Conservation (phyloP, 2,329 filamentous ascomycete genomes). For the Escovopsis sp. region DNA sequence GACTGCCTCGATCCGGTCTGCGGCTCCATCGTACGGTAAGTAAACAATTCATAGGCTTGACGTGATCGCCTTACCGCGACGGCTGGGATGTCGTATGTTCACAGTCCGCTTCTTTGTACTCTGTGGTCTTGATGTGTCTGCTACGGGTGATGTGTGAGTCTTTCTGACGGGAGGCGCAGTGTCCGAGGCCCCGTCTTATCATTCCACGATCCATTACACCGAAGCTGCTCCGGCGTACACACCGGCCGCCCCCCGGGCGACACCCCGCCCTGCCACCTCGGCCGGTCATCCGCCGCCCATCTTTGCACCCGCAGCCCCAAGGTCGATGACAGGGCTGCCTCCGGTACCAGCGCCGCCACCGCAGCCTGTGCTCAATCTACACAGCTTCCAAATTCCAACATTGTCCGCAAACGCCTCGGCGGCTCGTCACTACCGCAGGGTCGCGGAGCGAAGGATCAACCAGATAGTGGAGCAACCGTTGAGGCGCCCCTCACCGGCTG, state of each 20-base stretch:
- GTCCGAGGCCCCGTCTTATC: slow-evolving; percentile 51
- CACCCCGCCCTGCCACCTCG: slow-evolving; percentile 2
- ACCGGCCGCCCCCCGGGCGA: slow-evolving; percentile 15
- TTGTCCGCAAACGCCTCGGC: slow-evolving; percentile 44
- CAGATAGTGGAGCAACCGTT: slow-evolving; percentile 14
- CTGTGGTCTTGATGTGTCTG: background rate
- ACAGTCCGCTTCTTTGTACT: background rate
- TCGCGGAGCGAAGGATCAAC: slow-evolving; percentile 46
- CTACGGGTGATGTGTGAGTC: too few species aligned
- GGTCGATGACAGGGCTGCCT: slow-evolving; percentile 31
- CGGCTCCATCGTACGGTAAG: slow-evolving; percentile 54
- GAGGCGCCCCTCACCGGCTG: slow-evolving; percentile 7
- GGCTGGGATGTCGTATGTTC: background rate
- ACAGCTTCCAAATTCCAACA: slow-evolving; percentile 40
- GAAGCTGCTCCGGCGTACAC: slow-evolving; percentile 38
- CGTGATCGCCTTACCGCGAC: background rate
- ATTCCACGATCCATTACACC: slow-evolving; percentile 34
- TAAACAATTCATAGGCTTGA: slow-evolving; percentile 4
- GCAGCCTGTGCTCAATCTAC: slow-evolving; percentile 27
- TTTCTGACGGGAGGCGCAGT: slow-evolving; percentile 21
- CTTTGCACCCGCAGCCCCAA: slow-evolving; percentile 14
- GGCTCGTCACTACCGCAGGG: slow-evolving; percentile 46
- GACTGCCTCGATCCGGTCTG: slow-evolving; percentile 50
- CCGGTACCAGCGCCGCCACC: slow-evolving; percentile 30
- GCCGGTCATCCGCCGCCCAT: slow-evolving; percentile 6